Base-by-base conservation (phyloP, 2,329 filamentous ascomycete genomes). In the Bipolaris bicolor region DNA sequence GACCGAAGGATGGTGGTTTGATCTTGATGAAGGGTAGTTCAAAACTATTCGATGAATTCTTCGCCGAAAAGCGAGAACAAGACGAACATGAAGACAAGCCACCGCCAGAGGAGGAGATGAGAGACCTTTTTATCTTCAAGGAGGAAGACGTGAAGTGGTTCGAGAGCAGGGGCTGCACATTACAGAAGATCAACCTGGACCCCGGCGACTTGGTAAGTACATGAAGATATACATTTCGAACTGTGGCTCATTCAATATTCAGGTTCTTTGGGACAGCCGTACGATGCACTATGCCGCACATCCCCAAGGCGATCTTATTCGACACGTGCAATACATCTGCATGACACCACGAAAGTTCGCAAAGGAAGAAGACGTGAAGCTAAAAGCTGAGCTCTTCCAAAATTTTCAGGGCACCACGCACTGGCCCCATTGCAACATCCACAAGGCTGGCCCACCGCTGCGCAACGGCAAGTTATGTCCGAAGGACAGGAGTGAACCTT, bases 1-100 rank as follows among this genome's bases (percentile, higher is more conserved):
- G 81, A 74, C 74, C 1, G 0, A 71, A 81, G 2, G 81, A 83
- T 52, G 81, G 81, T 15, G 80, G 80, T 1, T 61, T 83, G 7
- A 74, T 82, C 34, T 61, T 81, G 5, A 78, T 81, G 72, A 76
- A 77, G 29, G 80, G 80, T 3, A 77, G 75, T 5, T 62, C 72
- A 7, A 77, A 77, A 41, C 68, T 81, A 0, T 77, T 75, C 44
- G 74, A 81, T 43, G 70, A 80, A 58, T 83, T 81, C 73, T 82
- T 81, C 63, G 26, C 34, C 10, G 62, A 64, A 45, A 53, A 49
- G 49, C 44, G 53, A 29, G 62, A 62, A 7, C 46, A 55, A 6
- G 52, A 50, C 13, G 41, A 60, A 11, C 63, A 66, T 10, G 60
- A 64, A 26, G 61, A 62, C 10, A 61, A 62, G 50, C 60, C 62